Evolutionary conservation across 805 yeast genomes (phyloP), one percentile per base, ranked within the genome.

Genomic region (Candida mattraensis): DNA sequence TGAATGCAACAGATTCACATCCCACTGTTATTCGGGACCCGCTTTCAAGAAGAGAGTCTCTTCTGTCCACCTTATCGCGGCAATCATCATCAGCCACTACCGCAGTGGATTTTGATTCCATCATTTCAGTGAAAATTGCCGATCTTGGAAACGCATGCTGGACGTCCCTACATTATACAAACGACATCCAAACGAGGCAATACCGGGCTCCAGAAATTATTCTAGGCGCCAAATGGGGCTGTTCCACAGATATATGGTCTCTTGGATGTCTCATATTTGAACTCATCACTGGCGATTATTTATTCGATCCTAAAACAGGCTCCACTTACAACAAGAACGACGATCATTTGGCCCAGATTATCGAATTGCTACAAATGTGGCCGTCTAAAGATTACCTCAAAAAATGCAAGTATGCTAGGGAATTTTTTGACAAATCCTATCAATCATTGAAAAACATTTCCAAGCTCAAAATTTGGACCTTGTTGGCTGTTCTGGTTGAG

Each of bases 91-190:
- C 41, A 7, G 40, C 42, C 33, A 44, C 42, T 18, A 31, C 45
- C 18, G 35, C 36, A 8, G 31, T 35, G 15, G 42, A 39, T 25
- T 53, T 61, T 39, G 61, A 55, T 23, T 60, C 60, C 13, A 40
- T 61, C 12, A 62, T 64, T 12, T 58, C 61, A 8, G 76, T 80
- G 23, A 80, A 80, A 47, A 71, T 80, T 24, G 86, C 86, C 3
- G 87, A 80, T 56, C 65, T 80, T 42, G 87, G 87, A 21, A 80
- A 80, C 53, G 83, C 85, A 3, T 79, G 85, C 56, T 78, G 80
- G 77, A 61, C 66, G 18, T 65, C 73, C 47, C 72, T 70, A 35
- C 87, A 80, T 53, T 80, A 74, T 53, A 78, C 85, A 4, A 76
- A 78, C 49, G 83, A 79, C 51, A 79, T 80, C 40, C 84, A 80